A percentile compares a stretch with the other conserved stretches of the same genome.
These are phyloP conservation scores for Cladosporium velox DNA, from an alignment of 2,329 filamentous ascomycete species.

Conservation along the genomic window DNA sequence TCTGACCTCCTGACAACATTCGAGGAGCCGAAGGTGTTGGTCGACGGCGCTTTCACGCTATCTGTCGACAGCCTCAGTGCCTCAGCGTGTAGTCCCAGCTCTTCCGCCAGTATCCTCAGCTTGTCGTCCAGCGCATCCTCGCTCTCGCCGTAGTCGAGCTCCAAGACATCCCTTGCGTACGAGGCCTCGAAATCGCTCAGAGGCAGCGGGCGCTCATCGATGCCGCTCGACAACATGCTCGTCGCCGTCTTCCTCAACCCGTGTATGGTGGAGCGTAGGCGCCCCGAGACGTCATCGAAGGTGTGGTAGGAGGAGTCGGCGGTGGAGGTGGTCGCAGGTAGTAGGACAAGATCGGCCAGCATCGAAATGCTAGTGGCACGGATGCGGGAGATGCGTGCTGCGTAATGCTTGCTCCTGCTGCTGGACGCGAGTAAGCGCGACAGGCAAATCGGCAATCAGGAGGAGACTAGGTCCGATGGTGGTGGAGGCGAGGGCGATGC, in stretches of 20 bases:
- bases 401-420: neutral
- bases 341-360: conserved; percentile 15
- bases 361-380: neutral
- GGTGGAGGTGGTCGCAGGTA: neutral
- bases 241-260: conserved; percentile 14
- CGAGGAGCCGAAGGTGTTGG: conserved; percentile 25
- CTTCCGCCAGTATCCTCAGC: conserved; percentile 31
- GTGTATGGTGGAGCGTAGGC: conserved; percentile 13
- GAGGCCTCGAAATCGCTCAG: conserved; percentile 16
- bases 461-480: conserved; percentile 8
- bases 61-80: conserved; percentile 12
- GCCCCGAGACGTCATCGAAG: conserved; percentile 19
- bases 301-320: conserved; percentile 2
- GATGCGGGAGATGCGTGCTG: neutral
- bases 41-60: conserved; percentile 22
- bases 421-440: conserved; percentile 15
- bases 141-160: conserved; percentile 32
- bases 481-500: neutral
- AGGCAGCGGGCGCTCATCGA: conserved; percentile 18
- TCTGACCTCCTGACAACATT: conserved; percentile 31
- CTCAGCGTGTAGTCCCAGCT: conserved; percentile 31
- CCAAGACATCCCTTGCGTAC: conserved; percentile 35
- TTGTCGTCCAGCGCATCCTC: conserved; percentile 34
- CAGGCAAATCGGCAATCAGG: neutral
- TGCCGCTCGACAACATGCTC: conserved; percentile 18